These are phyloP conservation scores for Suillus weaverae DNA, from an alignment of 768 basidiomycete species.

Conservation along the genomic window DNA sequence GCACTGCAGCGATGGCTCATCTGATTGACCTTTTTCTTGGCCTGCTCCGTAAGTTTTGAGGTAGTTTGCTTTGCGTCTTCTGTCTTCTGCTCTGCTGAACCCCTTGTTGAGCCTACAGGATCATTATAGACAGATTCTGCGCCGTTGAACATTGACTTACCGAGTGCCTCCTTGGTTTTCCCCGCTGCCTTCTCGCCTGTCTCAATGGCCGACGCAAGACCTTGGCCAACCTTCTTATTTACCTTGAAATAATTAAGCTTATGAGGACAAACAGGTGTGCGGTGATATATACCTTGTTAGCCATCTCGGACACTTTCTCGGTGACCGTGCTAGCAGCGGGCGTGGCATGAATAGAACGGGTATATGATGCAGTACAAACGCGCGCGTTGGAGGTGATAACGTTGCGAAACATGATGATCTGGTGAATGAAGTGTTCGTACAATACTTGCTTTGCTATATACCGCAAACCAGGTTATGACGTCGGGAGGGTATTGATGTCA, in stretches of 20 bases:
- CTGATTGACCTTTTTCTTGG: constrained; percentile 14
- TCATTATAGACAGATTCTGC: background rate
- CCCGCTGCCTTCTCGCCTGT: constrained; percentile 41
- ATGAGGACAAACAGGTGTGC: background rate
- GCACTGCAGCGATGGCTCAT: background rate
- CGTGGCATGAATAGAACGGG: constrained; percentile 32
- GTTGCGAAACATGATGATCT: background rate
- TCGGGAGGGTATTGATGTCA: constrained; percentile 8
- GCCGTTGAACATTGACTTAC: constrained; percentile 18
- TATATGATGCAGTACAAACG: background rate
- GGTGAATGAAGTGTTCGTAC: background rate
- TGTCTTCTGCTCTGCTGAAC: constrained; percentile 7
- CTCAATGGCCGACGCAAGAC: constrained; percentile 43
- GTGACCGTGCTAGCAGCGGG: constrained; percentile 32
- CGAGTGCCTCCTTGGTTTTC: constrained; percentile 37
- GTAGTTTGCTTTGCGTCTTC: constrained; percentile 6
- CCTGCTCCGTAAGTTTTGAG: constrained; percentile 14
- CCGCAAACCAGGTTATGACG: constrained; percentile 5
- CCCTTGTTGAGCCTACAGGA: constrained; percentile 4
- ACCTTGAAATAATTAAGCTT: constrained; percentile 26
- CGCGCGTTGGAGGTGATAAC: constrained; percentile 1
- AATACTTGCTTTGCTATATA: background rate
- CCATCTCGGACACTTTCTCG: constrained; percentile 41
- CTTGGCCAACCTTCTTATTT: constrained; percentile 40
- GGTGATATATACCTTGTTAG: constrained; percentile 31